These are phyloP conservation scores for Ceratocystis smalleyi DNA, from an alignment of 2,329 filamentous ascomycete genomes.

Conservation along the genomic window DNA sequence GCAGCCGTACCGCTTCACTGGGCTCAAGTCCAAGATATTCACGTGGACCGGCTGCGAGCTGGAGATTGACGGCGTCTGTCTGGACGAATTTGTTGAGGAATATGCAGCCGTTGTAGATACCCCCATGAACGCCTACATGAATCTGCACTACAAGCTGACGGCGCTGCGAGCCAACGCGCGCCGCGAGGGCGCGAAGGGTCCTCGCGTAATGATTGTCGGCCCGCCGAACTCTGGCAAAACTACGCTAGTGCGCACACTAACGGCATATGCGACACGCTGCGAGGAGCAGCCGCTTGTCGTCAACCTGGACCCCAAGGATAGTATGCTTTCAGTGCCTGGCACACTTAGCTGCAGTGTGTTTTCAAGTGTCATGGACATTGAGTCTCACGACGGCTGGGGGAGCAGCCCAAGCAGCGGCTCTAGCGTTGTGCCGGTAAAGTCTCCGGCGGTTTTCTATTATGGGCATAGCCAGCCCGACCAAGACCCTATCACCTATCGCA, in stretches of 20 bases:
- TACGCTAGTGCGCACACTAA: constrained; percentile 58
- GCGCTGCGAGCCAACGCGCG: constrained; percentile 49
- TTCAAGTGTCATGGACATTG: constrained; percentile 70
- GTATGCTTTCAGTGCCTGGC: constrained; percentile 61
- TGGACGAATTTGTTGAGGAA: constrained; percentile 42
- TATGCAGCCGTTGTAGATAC: constrained; percentile 59
- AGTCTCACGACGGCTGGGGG: constrained; percentile 69
- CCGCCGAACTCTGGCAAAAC: constrained; percentile 71
- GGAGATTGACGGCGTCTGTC: constrained; percentile 51
- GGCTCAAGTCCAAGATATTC: constrained; percentile 73
- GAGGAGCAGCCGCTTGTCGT: constrained; percentile 65
- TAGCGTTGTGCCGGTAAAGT: constrained; percentile 73
- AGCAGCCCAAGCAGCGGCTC: constrained; percentile 82
- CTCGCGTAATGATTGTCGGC: constrained; percentile 72
- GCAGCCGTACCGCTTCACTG: constrained; percentile 64
- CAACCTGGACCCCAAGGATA: constrained; percentile 71
- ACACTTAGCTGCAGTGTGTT: constrained; percentile 78
- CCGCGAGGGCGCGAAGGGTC: constrained; percentile 39
- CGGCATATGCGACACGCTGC: constrained; percentile 61
- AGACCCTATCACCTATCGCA: constrained; percentile 55
- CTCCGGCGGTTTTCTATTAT: constrained; percentile 82
- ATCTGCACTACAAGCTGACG: constrained; percentile 77
- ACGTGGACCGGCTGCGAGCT: constrained; percentile 85
- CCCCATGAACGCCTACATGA: constrained; percentile 63
- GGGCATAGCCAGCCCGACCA: constrained; percentile 60